A percentile compares a stretch with the other conserved stretches of the same genome.
Evolutionary conservation across 345 rosid genomes (phyloP).

Genomic region (Raphanus raphanistrum): DNA sequence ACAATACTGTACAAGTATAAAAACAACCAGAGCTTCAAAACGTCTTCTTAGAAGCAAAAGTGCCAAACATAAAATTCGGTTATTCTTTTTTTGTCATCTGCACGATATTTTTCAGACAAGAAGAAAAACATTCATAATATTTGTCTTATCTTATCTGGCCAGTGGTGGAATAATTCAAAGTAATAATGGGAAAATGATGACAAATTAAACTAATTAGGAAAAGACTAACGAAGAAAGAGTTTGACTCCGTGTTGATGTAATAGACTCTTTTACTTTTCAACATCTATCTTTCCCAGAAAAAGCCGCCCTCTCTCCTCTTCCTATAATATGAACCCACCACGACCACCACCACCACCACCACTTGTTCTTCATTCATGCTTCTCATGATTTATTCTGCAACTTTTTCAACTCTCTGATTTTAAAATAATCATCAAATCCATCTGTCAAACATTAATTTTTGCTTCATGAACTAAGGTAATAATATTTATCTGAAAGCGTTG

Average conservation of each 20-base stretch:
- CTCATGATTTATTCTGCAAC: constrained; percentile 26
- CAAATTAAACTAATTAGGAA: neutral
- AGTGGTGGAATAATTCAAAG: neutral
- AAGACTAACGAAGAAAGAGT: neutral
- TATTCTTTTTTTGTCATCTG: neutral
- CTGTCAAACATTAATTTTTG: constrained; percentile 27
- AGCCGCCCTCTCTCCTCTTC: constrained; percentile 13
- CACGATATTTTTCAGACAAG: neutral
- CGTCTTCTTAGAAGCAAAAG: constrained; percentile 5
- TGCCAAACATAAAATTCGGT: constrained; percentile 12
- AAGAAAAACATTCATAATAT: neutral
- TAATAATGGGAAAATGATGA: neutral
- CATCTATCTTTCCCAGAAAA: neutral
- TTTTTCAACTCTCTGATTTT: constrained; percentile 8
- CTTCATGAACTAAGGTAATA: constrained; percentile 17
- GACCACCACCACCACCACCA: constrained; percentile 11
- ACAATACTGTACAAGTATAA: too few relatives aligned
- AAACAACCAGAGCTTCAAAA: neutral
- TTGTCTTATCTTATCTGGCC: constrained; percentile 18
- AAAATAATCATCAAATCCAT: constrained; percentile 16
- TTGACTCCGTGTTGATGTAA: constrained; percentile 21
- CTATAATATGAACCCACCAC: neutral
- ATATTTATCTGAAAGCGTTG: constrained; percentile 24
- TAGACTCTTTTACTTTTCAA: constrained; percentile 21
- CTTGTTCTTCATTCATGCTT: constrained; percentile 32